These are phyloP conservation scores for Plasmodium vivax DNA, from an alignment of 169 alveolate genomes.

Conservation along the genomic window DNA sequence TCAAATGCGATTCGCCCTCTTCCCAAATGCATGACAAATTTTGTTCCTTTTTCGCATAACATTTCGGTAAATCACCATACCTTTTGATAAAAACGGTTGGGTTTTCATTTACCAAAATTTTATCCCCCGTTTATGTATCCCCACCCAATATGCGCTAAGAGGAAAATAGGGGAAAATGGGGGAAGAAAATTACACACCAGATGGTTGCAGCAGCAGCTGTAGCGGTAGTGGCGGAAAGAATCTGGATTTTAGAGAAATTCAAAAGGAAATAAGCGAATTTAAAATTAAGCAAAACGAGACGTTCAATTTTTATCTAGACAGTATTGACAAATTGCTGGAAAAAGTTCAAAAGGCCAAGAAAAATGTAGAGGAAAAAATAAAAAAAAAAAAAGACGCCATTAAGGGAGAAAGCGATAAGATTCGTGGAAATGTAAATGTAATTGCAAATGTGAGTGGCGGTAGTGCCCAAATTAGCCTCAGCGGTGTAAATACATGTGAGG, in stretches of 20 bases:
- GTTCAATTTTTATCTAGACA: constrained; percentile 30
- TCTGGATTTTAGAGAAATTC: constrained; percentile 28
- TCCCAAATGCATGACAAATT: not conserved
- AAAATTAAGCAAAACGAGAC: constrained; percentile 54
- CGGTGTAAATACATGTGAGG: not conserved
- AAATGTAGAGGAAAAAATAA: constrained; percentile 46
- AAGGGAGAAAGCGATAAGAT: not conserved
- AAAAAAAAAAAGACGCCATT: not conserved
- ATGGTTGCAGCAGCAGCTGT: not conserved
- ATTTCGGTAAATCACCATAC: not conserved
- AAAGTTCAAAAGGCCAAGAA: constrained; percentile 40
- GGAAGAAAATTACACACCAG: constrained; percentile 26
- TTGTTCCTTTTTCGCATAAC: not conserved
- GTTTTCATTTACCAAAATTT: not conserved
- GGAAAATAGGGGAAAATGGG: constrained; percentile 11
- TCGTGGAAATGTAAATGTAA: not conserved
- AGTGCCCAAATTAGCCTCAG: not conserved
- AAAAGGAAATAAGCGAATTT: constrained; percentile 46
- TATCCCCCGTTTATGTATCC: not conserved
- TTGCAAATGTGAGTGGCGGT: not conserved
- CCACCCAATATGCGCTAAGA: not conserved
- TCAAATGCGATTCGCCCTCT: not conserved
- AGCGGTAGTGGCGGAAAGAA: not conserved
- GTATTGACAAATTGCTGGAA: constrained; percentile 39
- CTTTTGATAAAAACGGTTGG: not conserved